phyloP scores from a whole-genome alignment of 192 early-diverging fungal species.

The Gryganskiella cystojenkinii region DNA sequence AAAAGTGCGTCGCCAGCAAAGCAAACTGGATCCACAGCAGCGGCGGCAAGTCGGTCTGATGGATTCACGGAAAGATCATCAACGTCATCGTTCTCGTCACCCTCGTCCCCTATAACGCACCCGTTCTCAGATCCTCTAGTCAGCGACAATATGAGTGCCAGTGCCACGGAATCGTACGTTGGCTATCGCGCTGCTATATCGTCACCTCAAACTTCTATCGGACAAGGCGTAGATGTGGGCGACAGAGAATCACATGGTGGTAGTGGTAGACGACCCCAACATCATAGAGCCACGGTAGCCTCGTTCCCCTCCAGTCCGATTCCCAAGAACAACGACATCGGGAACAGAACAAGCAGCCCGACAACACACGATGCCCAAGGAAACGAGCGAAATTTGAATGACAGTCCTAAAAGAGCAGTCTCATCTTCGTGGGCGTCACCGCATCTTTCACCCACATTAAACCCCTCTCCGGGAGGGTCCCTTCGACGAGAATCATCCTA shows the following conservation, averaged over 20 bases:
- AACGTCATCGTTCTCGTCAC: slow-evolving; percentile 25
- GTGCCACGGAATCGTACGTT: slow-evolving; percentile 4
- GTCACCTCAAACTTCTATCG: not conserved
- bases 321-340: too few relatives aligned
- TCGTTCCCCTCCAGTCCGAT: not conserved
- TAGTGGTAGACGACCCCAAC: too few relatives aligned
- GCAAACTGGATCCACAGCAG: not conserved
- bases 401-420: slow-evolving; percentile 9
- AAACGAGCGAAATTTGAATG: not conserved
- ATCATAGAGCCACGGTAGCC: not conserved
- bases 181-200: too few relatives aligned
- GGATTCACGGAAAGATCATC: too few relatives aligned
- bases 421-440: slow-evolving; percentile 1
- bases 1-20: not conserved
- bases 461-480: not conserved
- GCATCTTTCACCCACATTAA: too few relatives aligned
- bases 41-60: not conserved
- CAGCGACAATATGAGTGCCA: not conserved
- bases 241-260: too few relatives aligned
- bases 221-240: too few relatives aligned
- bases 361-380: too few relatives aligned
- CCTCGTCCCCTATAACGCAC: slow-evolving; percentile 18
- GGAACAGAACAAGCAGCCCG: too few relatives aligned
- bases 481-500: slow-evolving; percentile 32
- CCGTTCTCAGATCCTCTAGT: slow-evolving; percentile 29